Conservation (phyloP, 768 basidiomycete species). For the Ramaria sp. region DNA sequence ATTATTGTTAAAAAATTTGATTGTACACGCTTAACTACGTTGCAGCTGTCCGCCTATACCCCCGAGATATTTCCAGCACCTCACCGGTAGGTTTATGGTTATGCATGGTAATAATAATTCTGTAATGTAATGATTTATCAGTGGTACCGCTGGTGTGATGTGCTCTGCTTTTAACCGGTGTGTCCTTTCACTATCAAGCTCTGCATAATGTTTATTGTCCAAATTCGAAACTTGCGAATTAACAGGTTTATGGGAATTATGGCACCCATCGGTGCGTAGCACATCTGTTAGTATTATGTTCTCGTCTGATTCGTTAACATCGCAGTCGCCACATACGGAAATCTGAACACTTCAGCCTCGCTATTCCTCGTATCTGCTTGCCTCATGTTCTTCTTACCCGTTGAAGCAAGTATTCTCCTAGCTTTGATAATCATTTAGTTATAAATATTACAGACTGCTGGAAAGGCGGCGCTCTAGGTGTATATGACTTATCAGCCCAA, state of each 20-base stretch:
- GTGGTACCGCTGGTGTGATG: slow-evolving; percentile 41
- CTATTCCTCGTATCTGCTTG: slow-evolving; percentile 32
- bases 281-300: neutral
- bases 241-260: slow-evolving; percentile 30
- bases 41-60: slow-evolving; percentile 39
- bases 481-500: neutral
- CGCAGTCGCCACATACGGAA: slow-evolving; percentile 17
- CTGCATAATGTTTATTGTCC: neutral
- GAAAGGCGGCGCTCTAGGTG: slow-evolving; percentile 23
- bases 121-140: neutral
- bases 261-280: slow-evolving; percentile 23
- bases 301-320: neutral
- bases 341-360: slow-evolving; percentile 22
- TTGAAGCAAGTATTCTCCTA: slow-evolving; percentile 26
- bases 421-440: neutral
- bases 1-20: too few species aligned
- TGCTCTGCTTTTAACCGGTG: slow-evolving; percentile 35
- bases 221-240: neutral
- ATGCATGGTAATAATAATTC: neutral
- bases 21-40: neutral
- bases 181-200: neutral
- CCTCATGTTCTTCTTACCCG: slow-evolving; percentile 32
- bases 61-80: slow-evolving; percentile 50
- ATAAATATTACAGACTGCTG: slow-evolving; percentile 19
- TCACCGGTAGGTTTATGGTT: slow-evolving; percentile 23